Evolutionary conservation across 1,284 basidiomycete species (phyloP).

Genomic region (Leccinum subrobustum): DNA sequence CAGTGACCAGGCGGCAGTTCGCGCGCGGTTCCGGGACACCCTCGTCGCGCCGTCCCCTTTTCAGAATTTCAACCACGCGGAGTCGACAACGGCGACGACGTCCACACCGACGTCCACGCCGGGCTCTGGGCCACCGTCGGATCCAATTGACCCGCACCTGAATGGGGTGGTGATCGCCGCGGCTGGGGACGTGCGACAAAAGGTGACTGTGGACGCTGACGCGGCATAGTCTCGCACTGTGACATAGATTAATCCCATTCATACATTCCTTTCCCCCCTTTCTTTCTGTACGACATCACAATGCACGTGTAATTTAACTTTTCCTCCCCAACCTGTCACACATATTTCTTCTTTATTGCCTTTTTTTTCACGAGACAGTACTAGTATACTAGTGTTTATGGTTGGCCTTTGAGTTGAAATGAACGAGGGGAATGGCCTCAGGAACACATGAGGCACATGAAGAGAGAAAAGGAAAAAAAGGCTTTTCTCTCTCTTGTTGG

Average conservation of each 20-base stretch:
- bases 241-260: neutral
- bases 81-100: conserved; percentile 30
- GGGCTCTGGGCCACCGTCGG: conserved; percentile 39
- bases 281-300: neutral
- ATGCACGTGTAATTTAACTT: conserved; percentile 23
- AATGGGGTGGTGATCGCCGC: conserved; percentile 24
- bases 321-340: neutral
- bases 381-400: neutral
- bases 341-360: neutral
- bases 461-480: no score
- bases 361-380: neutral
- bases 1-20: conserved; percentile 37
- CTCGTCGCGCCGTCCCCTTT: conserved; percentile 68
- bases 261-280: neutral
- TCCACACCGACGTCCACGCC: conserved; percentile 39
- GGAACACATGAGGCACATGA: no score
- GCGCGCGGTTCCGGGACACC: conserved; percentile 66
- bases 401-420: no score
- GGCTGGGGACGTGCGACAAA: conserved; percentile 25
- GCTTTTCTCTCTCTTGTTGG: no score
- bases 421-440: no score
- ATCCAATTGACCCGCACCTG: conserved; percentile 51
- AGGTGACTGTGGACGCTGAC: conserved; percentile 25
- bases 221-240: conserved; percentile 11
- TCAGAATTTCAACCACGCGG: conserved; percentile 38